Base-by-base conservation (phyloP, 78 protist genomes). In the Goniomonas avonlea region DNA sequence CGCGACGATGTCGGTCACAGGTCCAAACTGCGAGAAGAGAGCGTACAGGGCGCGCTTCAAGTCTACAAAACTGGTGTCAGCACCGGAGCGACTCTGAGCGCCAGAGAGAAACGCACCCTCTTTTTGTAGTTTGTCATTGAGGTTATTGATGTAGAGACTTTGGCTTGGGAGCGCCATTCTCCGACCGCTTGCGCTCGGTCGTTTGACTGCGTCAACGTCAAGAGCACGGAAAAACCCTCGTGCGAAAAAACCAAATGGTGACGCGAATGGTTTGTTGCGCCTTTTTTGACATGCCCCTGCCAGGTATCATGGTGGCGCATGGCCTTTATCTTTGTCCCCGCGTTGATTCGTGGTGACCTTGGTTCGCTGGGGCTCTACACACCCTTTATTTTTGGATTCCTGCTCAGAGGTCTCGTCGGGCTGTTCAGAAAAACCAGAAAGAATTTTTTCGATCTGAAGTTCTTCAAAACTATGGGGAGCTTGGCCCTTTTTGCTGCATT, bases 61-160 rank as follows among this genome's bases (percentile, higher is more conserved):
- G 48, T 86, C 92, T 20, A 47, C 18, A 17, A 15, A 7, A 21
- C 5, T 5, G 35, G 29, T 48, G 48, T 29, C 45, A 48, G 21
- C 58, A 40, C 58, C 20, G 31, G n/a, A 73, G 39, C 3, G 32
- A 29, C 32, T 11, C 35, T 60, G 32, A 8, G 32, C 13, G 27
- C 66, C 66, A 4, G 68, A 32, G 58, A 73, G 89, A 88, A n/a
- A n/a, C n/a, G n/a, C n/a, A n/a, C n/a, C n/a, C 17, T 88, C 82
- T 78, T 91, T 86, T 37, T 85, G 76, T 37, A 88, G 39, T 59
- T 79, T 80, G 53, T 92, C 98, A 73, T 89, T 82, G 63, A 94
- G 78, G 77, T 92, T 91, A 83, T 94, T 91, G 34, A 92, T 82
- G 79, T 94, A 94, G 23, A 94, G 11, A 21, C 96, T 94, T 41